These are phyloP conservation scores for Trichomonas vaginalis DNA, from an alignment of 208 protist species.

Conservation along the genomic window DNA sequence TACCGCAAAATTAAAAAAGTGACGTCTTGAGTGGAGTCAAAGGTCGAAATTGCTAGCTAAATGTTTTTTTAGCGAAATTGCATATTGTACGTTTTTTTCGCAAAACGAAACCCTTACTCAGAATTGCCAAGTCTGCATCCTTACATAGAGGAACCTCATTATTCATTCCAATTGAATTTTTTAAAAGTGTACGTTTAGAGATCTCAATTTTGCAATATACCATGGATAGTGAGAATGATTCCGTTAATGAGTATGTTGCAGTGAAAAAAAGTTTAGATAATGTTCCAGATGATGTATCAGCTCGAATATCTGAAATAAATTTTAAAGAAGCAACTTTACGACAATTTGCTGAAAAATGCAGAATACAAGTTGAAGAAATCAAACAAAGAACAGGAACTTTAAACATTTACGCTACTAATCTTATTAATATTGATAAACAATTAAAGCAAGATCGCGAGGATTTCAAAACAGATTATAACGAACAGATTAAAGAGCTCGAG, in stretches of 20 bases:
- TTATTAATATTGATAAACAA: neutral
- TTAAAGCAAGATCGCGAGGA: neutral
- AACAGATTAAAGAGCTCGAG: neutral
- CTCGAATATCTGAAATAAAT: neutral
- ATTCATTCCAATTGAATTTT: too few species aligned
- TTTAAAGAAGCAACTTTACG: neutral
- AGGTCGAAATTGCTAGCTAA: too few species aligned
- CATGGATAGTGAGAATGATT: too few species aligned
- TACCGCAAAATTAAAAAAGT: too few species aligned
- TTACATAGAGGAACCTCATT: too few species aligned
- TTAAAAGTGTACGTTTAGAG: too few species aligned
- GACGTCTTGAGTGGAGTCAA: too few species aligned
- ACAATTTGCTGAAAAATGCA: neutral
- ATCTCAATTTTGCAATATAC: too few species aligned
- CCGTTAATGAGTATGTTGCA: neutral
- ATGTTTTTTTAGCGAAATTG: too few species aligned
- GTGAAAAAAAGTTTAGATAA: neutral
- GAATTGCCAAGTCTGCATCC: too few species aligned
- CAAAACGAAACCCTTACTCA: too few species aligned
- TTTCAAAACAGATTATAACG: neutral
- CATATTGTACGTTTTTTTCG: too few species aligned
- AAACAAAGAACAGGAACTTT: neutral
- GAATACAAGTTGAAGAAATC: neutral
- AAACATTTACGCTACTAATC: neutral
- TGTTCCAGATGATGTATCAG: neutral